phyloP scores from a whole-genome alignment of 306 rosid genomes.

The Pachyrhizus erosus region DNA sequence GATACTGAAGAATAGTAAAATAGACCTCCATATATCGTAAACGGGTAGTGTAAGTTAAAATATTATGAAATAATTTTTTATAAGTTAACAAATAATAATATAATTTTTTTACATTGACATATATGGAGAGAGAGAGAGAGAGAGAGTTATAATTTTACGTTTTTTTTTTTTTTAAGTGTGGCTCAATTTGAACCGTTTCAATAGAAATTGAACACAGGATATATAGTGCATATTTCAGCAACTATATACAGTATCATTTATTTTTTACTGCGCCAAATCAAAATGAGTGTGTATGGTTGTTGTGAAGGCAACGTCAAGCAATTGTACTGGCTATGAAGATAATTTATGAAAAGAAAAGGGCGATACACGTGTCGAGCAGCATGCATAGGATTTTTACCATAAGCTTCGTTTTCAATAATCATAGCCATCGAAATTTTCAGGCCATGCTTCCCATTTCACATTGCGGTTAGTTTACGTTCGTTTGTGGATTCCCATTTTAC shows the following conservation, averaged over 20 bases:
- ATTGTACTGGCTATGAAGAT: not conserved
- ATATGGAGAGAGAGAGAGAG: no score
- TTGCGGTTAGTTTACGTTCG: not conserved
- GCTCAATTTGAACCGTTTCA: not conserved
- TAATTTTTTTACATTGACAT: no score
- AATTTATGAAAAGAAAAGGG: not conserved
- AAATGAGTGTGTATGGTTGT: not conserved
- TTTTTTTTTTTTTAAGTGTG: not conserved
- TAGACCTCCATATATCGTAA: no score
- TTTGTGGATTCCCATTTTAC: slow-evolving; percentile 11
- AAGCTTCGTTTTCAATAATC: not conserved
- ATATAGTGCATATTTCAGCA: not conserved
- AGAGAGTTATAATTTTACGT: no score
- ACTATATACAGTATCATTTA: not conserved
- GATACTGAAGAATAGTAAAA: no score
- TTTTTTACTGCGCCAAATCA: not conserved
- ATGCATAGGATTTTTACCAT: not conserved
- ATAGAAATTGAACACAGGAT: no score
- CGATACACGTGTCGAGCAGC: slow-evolving; percentile 6
- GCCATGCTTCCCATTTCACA: not conserved
- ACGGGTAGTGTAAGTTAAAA: no score
- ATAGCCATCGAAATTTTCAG: not conserved
- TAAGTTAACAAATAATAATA: no score
- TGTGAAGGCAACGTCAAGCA: slow-evolving; percentile 9
- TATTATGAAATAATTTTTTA: no score